Evolutionary conservation across 345 rosid species (phyloP), one percentile per base, ranked within the genome.

Genomic region (Populus deltoides): DNA sequence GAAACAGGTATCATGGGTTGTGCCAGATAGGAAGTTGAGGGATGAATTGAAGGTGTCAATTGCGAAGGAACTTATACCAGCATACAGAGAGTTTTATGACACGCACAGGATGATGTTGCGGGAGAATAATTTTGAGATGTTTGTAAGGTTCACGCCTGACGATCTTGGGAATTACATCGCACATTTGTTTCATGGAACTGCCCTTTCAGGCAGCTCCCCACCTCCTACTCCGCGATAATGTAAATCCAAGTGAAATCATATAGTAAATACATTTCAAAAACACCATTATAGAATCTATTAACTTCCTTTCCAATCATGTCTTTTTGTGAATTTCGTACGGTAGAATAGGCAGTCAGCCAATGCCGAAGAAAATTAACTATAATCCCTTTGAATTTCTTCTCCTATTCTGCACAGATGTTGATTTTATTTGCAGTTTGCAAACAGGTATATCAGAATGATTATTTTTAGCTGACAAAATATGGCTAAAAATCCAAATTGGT

Each of bases 81-180:
- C 61, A 3, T 81, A 81, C 35, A 73, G 68, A n/a, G 81, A 77
- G 12, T 77, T 81, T 62, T 77, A 41, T 16, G 62, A 69, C 9
- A 63, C 12, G 24, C 41, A 68, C 69, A 25, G 72, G 68, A 83
- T 47, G 75, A 67, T 43, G 76, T 31, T 84, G 68, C 65, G 76
- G 75, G 90, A 83, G 81, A 84, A 43, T 39, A 75, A 83, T 77
- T 75, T 84, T 73, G 90, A 84, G 77, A 68, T 49, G 75, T 66
- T 83, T 6, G 86, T 85, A 25, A 84, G 83, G 82, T 86, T 88
- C 75, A 76, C 81, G 22, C 96, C 97, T 3, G 90, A 90, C 69
- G 95, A 91, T 70, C 70, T 93, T 81, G 88, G 71, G 80, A 89
- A 90, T 76, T 89, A 86, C 84, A 83, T 95, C 71, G 92, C 96